Base-by-base conservation (phyloP, 1,139 yeast species). In the Yarrowia galli region DNA sequence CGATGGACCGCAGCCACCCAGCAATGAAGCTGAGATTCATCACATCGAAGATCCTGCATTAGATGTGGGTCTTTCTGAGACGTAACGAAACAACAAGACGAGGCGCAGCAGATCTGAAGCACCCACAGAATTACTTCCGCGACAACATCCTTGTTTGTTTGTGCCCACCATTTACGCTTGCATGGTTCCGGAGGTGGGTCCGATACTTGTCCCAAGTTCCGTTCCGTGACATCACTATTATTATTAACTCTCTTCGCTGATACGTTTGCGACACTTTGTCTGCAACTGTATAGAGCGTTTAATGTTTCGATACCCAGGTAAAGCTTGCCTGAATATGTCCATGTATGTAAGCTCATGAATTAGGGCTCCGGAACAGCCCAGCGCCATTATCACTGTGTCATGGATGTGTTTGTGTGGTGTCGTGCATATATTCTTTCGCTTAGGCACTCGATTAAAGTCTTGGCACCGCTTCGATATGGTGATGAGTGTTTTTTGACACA, bases 1-100 rank as follows among this genome's bases (percentile, higher is more conserved):
- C 43, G 43, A 53, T 53, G 32, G 28, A 15, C 45, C 45, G 60
- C 60, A 53, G 58, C 43, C 32, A 28, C 9, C 58, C 58, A 53
- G 43, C 60, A 53, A 53, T 49, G 40, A 49, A 32, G 40, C 43
- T 53, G 60, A 36, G 60, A 38, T 36, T 4, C 18, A 15, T 16
- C 13, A 28, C 22, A 18, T n/a, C 22, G 48, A 43, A 43, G 48
- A 43, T 43, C 32, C 32, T 28, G 32, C 9, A 10, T 28, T 10
- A 28, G 32, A 28, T 28, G 32, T 28, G 32, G 8, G 32, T 28
- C 32, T 28, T 28, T 28, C 32, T 28, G 32, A 28, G 32, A 28
- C 32, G 8, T n/a, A n/a, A n/a, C n/a, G n/a, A n/a, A n/a, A n/a
- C n/a, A n/a, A n/a, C n/a, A n/a, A n/a, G n/a, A n/a, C n/a, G n/a